Evolutionary conservation across 495 filamentous ascomycete genomes (phyloP), one percentile per base, ranked within the genome.

Genomic region (Lepidopterella palustris): DNA sequence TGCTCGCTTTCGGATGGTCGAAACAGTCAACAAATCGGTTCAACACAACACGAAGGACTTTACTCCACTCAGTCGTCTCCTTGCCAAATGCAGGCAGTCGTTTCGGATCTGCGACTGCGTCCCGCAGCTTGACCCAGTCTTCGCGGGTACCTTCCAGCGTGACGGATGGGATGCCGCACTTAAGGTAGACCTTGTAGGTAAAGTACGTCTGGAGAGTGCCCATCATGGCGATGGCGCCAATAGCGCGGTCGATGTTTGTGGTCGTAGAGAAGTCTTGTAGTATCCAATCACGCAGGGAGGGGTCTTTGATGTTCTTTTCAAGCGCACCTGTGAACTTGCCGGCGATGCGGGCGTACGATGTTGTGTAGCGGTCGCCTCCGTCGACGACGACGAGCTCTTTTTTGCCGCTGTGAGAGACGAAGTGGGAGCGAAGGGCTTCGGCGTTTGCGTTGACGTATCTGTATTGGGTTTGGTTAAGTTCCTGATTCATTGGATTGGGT

Each of bases 91-190:
- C 53, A 3, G 45, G 39, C 3, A 82, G 62, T 2, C 10, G 3
- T 2, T 3, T 42, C 35, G 3, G 3, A 20, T 71, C 72, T 1
- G 78, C 68, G 3, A 80, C 52, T 3, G 70, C 65, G 0, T 10
- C 25, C 1, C 68, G 53, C 5, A 81, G 64, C 8, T 61, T 27
- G 25, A 66, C 60, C 72, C 74, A 82, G 63, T 81, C 80, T 3
- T 59, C 54, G 26, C 61, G 55, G 26, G 71, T 64, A 18, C 80
- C 80, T 0, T 78, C 66, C 9, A 82, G 61, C 1, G 79, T 82
- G 6, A 81, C 77, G 1, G 72, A 73, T 13, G 80, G 78, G 5
- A 83, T 64, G 0, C 79, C 79, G 56, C 80, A 82, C 1, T 3
- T 10, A 0, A 63, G 10, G 4, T 1, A 5, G 18, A 45, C 56